phyloP scores from a whole-genome alignment of 2,329 filamentous ascomycete species.

The Lasiodiplodia sp. region DNA sequence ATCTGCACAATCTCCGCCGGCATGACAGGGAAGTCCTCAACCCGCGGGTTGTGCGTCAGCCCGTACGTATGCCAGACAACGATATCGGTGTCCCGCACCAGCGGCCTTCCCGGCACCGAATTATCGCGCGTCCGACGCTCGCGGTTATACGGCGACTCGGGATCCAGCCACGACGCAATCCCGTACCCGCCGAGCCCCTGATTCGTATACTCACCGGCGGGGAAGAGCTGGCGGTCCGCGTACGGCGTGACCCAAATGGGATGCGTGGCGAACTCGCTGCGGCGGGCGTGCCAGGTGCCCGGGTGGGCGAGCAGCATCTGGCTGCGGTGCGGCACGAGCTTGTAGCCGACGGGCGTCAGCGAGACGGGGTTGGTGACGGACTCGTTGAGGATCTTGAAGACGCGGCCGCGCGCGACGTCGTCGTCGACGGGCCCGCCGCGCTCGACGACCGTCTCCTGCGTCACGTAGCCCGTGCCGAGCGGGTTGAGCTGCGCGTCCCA shows the following conservation, averaged over 20 bases:
- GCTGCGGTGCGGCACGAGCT: slow-evolving; percentile 55
- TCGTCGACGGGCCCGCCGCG: slow-evolving; percentile 59
- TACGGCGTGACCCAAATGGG: slow-evolving; percentile 64
- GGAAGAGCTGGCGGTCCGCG: slow-evolving; percentile 59
- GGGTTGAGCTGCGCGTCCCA: slow-evolving; percentile 64
- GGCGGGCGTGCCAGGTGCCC: slow-evolving; percentile 53
- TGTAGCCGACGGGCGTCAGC: slow-evolving; percentile 56
- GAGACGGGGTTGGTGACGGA: slow-evolving; percentile 53
- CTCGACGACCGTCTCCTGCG: slow-evolving; percentile 58
- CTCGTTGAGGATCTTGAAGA: slow-evolving; percentile 63
- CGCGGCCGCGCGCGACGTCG: slow-evolving; percentile 60
- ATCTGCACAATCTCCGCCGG: slow-evolving; percentile 58
- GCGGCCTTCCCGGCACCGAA: slow-evolving; percentile 52
- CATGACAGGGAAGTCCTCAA: slow-evolving; percentile 48
- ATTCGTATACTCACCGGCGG: slow-evolving; percentile 57
- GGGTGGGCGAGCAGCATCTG: slow-evolving; percentile 59
- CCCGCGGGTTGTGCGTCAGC: slow-evolving; percentile 59
- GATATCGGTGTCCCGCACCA: slow-evolving; percentile 54
- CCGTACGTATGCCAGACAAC: slow-evolving; percentile 60
- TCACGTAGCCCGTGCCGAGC: slow-evolving; percentile 66
- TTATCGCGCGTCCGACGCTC: slow-evolving; percentile 38
- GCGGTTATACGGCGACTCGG: no score
- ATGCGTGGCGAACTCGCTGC: slow-evolving; percentile 59
- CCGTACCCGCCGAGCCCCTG: slow-evolving; percentile 53
- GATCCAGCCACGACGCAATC: slow-evolving; percentile 41